A percentile compares a stretch with the other conserved stretches of the same genome.
Conservation (phyloP, 805 yeast genomes). For the Zygosaccharomyces pseudorouxii region DNA sequence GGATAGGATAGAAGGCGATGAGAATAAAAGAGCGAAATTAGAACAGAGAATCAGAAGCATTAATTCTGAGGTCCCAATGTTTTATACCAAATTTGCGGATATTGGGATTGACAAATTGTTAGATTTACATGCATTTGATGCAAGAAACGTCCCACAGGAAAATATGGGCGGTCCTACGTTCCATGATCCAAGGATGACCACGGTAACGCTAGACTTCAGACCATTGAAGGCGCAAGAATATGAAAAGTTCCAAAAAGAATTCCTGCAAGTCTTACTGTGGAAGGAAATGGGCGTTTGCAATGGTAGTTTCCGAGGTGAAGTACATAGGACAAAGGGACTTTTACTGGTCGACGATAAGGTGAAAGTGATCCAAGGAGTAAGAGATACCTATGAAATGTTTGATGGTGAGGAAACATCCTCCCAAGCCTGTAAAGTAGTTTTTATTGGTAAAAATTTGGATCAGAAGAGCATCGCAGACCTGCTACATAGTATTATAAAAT, state of each 20-base stretch:
- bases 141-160: slow-evolving; percentile 18
- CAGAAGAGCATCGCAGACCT: slow-evolving; percentile 33
- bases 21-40: slow-evolving; percentile 32
- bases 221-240: slow-evolving; percentile 36
- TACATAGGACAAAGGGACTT: slow-evolving; percentile 81
- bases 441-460: slow-evolving; percentile 66
- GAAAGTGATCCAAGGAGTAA: slow-evolving; percentile 81
- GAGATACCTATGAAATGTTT: slow-evolving; percentile 83
- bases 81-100: slow-evolving; percentile 69
- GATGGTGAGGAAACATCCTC: slow-evolving; percentile 38
- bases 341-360: slow-evolving; percentile 41
- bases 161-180: slow-evolving; percentile 20
- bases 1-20: slow-evolving; percentile 44
- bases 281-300: slow-evolving; percentile 43
- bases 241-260: slow-evolving; percentile 45
- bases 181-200: slow-evolving; percentile 52
- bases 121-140: slow-evolving; percentile 75
- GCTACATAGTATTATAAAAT: slow-evolving; percentile 14
- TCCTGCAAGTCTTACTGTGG: slow-evolving; percentile 76
- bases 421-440: slow-evolving; percentile 52
- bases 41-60: slow-evolving; percentile 41
- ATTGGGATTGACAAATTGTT: slow-evolving; percentile 59
- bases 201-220: slow-evolving; percentile 47
- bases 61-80: slow-evolving; percentile 64
- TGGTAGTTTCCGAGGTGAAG: slow-evolving; percentile 43